Evolutionary conservation across 1,284 basidiomycete species (phyloP), one percentile per base, ranked within the genome.

Genomic region (Leccinum griseonigrum): DNA sequence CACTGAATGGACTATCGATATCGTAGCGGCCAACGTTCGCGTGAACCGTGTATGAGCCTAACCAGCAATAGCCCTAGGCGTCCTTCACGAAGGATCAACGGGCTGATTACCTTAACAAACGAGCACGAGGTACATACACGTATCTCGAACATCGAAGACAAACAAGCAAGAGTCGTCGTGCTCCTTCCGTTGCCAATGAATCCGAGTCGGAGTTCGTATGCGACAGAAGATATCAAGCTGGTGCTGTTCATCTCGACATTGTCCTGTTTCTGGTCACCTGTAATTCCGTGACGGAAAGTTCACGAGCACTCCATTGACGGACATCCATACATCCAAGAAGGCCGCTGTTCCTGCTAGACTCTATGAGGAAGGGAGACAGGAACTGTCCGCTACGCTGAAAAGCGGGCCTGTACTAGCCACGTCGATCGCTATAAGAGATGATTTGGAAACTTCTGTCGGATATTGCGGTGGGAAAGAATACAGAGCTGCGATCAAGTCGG

Each of bases 361-460:
- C 71, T 71, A 75, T 4, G 74, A 74, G 5, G 74, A 74, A 13
- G 71, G 68, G 18, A 73, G 73, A 36, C 16, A 69, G 10, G 8
- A 46, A 4, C 57, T 18, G 54, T 63, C 56, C 13, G 56, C 8
- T 2, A 52, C 13, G 26, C 18, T 60, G 52, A 59, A 5, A 8
- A 65, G 34, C 14, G 34, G 34, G 34, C 34, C 59, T 14, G 54
- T 8, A 29, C 22, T 57, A 60, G 14, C 46, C 46, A 18, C 31
- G 68, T 28, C 46, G 67, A 38, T 67, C 63, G 28, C 57, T 59
- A 43, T 70, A 63, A 0, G 68, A 73, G 57, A 70, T 65, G 61
- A 70, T 56, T 14, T 70, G 50, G 3, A 71, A 29, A 40, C 71
- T 70, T 29, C 61, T 63, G 28, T 71, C 22, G 22, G 22, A 22